These are phyloP conservation scores for Cystoisospora suis DNA, from an alignment of 169 alveolate species.

Conservation along the genomic window DNA sequence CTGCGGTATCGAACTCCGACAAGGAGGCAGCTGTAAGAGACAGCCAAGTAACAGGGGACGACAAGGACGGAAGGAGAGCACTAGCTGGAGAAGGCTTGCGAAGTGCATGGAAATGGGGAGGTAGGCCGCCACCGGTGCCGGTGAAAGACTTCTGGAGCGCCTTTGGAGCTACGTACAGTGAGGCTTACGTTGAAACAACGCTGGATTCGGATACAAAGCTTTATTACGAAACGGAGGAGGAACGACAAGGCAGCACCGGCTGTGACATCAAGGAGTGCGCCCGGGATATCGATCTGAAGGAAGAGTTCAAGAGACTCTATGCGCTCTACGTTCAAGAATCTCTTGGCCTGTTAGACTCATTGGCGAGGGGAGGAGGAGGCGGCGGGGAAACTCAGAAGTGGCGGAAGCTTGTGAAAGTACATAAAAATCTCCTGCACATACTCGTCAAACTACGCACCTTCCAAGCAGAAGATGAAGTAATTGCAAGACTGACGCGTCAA, in stretches of 20 bases:
- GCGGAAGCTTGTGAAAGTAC: slow-evolving; percentile 13
- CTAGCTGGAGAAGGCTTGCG: background rate
- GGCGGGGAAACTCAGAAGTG: background rate
- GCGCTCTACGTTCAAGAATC: background rate
- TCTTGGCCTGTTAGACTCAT: slow-evolving; percentile 3
- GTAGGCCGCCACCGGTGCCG: slow-evolving; percentile 31
- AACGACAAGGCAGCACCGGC: background rate
- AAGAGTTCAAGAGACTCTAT: slow-evolving; percentile 30
- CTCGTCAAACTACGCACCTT: slow-evolving; percentile 41
- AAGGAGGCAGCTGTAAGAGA: background rate
- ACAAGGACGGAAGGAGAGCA: background rate
- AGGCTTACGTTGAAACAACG: background rate
- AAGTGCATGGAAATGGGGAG: slow-evolving; percentile 28
- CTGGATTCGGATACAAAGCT: background rate
- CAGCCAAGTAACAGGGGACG: background rate
- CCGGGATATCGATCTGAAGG: background rate
- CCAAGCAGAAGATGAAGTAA: slow-evolving; percentile 51
- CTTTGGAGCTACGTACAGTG: slow-evolving; percentile 24
- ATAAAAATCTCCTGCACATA: slow-evolving; percentile 36
- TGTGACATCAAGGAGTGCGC: background rate
- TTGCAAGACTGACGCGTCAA: slow-evolving; percentile 33
- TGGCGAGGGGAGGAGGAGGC: slow-evolving; percentile 30
- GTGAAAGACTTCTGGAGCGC: slow-evolving; percentile 34
- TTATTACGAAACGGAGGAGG: background rate
- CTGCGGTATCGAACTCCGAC: background rate